These are phyloP conservation scores for Sporothrix luriei DNA, from an alignment of 2,329 filamentous ascomycete species.

Conservation along the genomic window DNA sequence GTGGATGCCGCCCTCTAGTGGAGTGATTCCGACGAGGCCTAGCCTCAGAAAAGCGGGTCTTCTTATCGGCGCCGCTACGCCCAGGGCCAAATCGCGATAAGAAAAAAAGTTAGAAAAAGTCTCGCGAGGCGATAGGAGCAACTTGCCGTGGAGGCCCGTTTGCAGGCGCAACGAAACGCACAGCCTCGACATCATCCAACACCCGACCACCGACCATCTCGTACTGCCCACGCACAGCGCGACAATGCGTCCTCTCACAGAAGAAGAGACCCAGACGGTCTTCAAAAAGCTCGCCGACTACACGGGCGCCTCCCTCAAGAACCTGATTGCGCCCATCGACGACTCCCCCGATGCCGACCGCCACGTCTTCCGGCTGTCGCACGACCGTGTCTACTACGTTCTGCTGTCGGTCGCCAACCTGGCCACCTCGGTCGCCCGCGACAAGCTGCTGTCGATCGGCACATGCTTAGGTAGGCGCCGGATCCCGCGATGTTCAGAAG, in stretches of 20 bases:
- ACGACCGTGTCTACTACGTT: conserved; percentile 85
- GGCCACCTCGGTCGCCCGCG: conserved; percentile 79
- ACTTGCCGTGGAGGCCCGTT: neutral
- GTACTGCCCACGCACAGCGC: neutral
- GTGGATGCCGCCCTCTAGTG: neutral
- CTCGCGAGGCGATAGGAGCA: neutral
- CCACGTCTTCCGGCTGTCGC: conserved; percentile 80
- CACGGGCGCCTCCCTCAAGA: conserved; percentile 81
- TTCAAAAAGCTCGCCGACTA: conserved; percentile 95
- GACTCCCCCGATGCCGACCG: conserved; percentile 70
- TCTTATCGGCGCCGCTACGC: conserved; percentile 24
- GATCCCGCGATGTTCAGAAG: conserved; percentile 23
- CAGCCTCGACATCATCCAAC: neutral
- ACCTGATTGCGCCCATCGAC: conserved; percentile 75
- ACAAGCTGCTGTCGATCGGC: conserved; percentile 82
- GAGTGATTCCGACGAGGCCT: neutral
- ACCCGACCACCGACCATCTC: neutral
- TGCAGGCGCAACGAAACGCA: neutral
- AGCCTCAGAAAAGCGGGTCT: conserved; percentile 16
- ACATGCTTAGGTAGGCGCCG: conserved; percentile 68
- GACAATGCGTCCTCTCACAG: conserved; percentile 38
- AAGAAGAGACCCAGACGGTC: conserved; percentile 56
- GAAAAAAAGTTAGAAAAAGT: conserved; percentile 31
- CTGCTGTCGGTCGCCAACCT: conserved; percentile 87
- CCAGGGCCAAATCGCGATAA: conserved; percentile 24